phyloP scores from a whole-genome alignment of 208 protist species.

The Trypanosoma scelopori region DNA sequence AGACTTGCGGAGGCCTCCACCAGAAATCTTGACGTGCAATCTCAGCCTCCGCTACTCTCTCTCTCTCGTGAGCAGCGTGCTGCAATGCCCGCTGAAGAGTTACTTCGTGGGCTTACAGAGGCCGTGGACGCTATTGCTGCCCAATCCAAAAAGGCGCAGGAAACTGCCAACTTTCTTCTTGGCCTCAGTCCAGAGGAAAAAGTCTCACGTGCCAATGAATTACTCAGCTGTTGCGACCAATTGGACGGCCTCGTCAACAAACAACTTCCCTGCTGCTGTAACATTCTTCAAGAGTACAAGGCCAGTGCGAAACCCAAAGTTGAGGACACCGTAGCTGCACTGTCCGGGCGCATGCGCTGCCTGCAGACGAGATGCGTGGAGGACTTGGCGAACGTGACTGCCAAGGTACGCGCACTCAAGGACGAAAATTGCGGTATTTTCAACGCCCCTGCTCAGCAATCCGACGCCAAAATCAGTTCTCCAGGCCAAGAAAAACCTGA shows the following conservation, averaged over 20 bases:
- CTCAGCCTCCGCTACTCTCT: slow-evolving; percentile 34
- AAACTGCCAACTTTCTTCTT: slow-evolving; percentile 58
- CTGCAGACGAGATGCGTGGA: slow-evolving; percentile 30
- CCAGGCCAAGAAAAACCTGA: no score
- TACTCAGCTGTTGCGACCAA: slow-evolving; percentile 51
- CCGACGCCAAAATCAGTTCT: no score
- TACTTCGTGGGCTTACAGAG: slow-evolving; percentile 37
- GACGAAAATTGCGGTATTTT: slow-evolving; percentile 65
- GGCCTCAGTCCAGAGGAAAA: slow-evolving; percentile 64
- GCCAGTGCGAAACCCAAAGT: slow-evolving; percentile 14
- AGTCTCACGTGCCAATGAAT: slow-evolving; percentile 60
- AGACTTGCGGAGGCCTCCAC: slow-evolving; percentile 27
- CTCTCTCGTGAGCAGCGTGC: slow-evolving; percentile 29
- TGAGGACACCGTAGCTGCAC: slow-evolving; percentile 3
- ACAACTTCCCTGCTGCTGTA: slow-evolving; percentile 38
- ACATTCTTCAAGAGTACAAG: slow-evolving; percentile 29
- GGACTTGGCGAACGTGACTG: slow-evolving; percentile 43
- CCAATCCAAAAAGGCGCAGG: slow-evolving; percentile 30
- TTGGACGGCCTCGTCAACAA: slow-evolving; percentile 56
- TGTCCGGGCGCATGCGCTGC: slow-evolving; percentile 31
- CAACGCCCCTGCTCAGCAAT: no score
- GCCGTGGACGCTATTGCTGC: slow-evolving; percentile 36
- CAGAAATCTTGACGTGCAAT: slow-evolving; percentile 23
- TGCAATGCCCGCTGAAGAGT: slow-evolving; percentile 29
- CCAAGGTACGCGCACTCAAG: slow-evolving; percentile 41